A percentile compares a stretch with the other conserved stretches of the same genome.
phyloP scores from a whole-genome alignment of 768 basidiomycete genomes.

The Pulveroboletus sp. region DNA sequence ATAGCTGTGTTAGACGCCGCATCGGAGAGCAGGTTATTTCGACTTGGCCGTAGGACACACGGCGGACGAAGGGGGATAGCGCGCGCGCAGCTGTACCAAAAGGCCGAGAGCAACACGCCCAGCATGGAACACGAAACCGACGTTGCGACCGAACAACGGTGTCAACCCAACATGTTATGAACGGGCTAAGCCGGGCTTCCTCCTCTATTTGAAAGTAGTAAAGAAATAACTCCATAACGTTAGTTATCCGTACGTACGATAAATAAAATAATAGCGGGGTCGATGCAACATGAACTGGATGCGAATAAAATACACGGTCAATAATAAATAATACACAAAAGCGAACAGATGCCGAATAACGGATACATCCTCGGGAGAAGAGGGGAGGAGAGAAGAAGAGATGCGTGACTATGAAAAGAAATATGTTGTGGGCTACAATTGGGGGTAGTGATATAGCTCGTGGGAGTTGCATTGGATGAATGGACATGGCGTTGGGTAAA shows the following conservation, averaged over 20 bases:
- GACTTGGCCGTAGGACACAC: slow-evolving; percentile 7
- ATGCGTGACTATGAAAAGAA: slow-evolving; percentile 2
- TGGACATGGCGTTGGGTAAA: slow-evolving; percentile 4
- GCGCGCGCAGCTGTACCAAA: slow-evolving; percentile 14
- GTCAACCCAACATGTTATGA: slow-evolving; percentile 1
- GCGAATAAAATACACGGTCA: slow-evolving; percentile 20
- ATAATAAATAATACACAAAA: slow-evolving; percentile 6
- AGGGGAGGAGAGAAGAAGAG: not conserved
- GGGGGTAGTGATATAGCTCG: not conserved
- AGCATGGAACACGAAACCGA: not conserved
- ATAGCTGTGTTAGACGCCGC: slow-evolving; percentile 18
- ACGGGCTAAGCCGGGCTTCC: not conserved
- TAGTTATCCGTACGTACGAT: slow-evolving; percentile 7
- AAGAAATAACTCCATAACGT: slow-evolving; percentile 15
- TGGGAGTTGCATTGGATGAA: slow-evolving; percentile 1
- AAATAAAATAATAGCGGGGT: slow-evolving; percentile 18
- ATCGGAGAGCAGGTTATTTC: slow-evolving; percentile 3
- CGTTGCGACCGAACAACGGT: slow-evolving; percentile 1
- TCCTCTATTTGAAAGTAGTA: not conserved
- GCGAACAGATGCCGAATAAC: slow-evolving; percentile 5
- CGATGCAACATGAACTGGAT: slow-evolving; percentile 1
- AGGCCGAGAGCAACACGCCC: slow-evolving; percentile 11
- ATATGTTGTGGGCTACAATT: slow-evolving; percentile 11
- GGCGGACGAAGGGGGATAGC: slow-evolving; percentile 13
- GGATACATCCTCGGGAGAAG: slow-evolving; percentile 15